These are phyloP conservation scores for Purpureocillium lavendulum DNA, from an alignment of 2,329 filamentous ascomycete species.

Conservation along the genomic window DNA sequence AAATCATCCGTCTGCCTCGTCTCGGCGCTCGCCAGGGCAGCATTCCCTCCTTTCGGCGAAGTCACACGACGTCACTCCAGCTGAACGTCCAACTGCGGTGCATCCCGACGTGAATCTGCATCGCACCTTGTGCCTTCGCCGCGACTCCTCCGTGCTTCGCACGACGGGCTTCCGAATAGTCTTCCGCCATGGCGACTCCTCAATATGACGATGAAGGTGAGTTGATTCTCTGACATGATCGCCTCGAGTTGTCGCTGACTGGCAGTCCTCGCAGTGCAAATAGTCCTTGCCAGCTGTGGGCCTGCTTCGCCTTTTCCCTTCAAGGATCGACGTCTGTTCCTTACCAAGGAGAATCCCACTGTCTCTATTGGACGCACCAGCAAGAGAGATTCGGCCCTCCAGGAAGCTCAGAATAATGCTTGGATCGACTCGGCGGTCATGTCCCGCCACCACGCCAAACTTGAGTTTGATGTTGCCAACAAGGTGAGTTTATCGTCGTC, in stretches of 20 bases:
- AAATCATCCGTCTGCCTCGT: too few relatives aligned
- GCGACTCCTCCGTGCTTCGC: not conserved
- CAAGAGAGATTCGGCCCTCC: slow-evolving; percentile 24
- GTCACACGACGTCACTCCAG: too few relatives aligned
- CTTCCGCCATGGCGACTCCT: not conserved
- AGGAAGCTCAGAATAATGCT: slow-evolving; percentile 42
- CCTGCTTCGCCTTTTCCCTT: slow-evolving; percentile 4
- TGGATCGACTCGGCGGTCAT: slow-evolving; percentile 67
- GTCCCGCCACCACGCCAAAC: slow-evolving; percentile 57
- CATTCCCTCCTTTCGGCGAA: too few relatives aligned
- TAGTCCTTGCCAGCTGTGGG: too few relatives aligned
- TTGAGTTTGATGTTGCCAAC: slow-evolving; percentile 33
- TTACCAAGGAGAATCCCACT: slow-evolving; percentile 19
- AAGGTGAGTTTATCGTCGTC: slow-evolving; percentile 27
- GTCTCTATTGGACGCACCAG: slow-evolving; percentile 36
- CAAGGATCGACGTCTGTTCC: slow-evolving; percentile 18
- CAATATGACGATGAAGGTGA: slow-evolving; percentile 6
- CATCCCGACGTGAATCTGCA: too few relatives aligned
- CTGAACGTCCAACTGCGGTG: too few relatives aligned
- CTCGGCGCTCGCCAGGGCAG: too few relatives aligned
- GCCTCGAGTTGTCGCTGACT: not conserved
- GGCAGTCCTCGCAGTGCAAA: too few relatives aligned
- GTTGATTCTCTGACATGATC: too few relatives aligned
- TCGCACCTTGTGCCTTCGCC: too few relatives aligned
- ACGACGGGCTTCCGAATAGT: not conserved